Evolutionary conservation across 2,329 filamentous ascomycete species (phyloP), one percentile per base, ranked within the genome.

Genomic region (Diaporthe sp.): DNA sequence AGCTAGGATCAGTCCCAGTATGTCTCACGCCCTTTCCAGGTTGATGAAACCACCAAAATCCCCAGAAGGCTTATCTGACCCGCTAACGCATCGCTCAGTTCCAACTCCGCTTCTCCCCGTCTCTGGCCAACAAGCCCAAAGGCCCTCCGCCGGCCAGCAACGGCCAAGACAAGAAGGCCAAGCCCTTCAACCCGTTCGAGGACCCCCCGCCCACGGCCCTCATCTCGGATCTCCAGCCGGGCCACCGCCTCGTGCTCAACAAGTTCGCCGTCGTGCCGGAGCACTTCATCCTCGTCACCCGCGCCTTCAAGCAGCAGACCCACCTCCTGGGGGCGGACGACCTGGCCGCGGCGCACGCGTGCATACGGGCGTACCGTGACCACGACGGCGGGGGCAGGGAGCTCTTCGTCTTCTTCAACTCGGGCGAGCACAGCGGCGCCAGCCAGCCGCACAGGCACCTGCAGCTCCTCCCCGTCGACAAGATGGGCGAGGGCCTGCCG

Each of bases 381-480:
- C 79, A 83, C 34, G 76, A 76, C 3, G 77, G 74, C 0, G 78
- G 74, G 1, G 78, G 79, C 25, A 71, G 77, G 1, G 87, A 88
- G 39, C 82, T 94, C 2, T 93, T 90, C 78, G 91, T 89, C 0
- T 94, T 94, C 81, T 94, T 93, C 87, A 95, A 95, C 82, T 92
- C 90, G 44, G 93, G 93, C 2, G 82, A 87, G 15, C 88, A 92
- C 79, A 94, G 92, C 6, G 93, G 93, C 3, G 92, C 93, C 1
- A 93, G 91, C 78, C 93, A 95, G 81, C 89, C 93, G 17, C 93
- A 95, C 80, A 84, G 93, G 5, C 93, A 95, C 80, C 82, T 95
- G 37, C 93, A 95, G 82, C 87, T 95, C n/a, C 83, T 95, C 4
- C 92, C 92, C 0, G 87, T 94, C 0, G 87, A 89, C 10, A 84